A percentile compares a stretch with the other conserved stretches of the same genome.
Conservation (phyloP, 305 asterid genomes). For the Fraxinus xanthoxyloides region DNA sequence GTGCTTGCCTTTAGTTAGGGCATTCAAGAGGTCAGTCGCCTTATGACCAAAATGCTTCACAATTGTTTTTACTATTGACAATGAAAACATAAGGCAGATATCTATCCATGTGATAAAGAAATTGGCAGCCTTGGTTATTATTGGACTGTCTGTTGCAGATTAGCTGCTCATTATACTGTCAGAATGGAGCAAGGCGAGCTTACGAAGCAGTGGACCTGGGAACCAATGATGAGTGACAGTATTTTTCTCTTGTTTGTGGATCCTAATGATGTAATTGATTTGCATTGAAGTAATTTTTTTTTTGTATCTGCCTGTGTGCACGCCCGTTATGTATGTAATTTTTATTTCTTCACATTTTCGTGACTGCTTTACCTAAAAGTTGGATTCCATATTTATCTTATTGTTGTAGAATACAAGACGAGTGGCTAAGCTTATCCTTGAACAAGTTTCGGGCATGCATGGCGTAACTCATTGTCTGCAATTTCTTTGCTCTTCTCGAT, state of each 20-base stretch:
- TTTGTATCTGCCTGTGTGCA: not conserved
- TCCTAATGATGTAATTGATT: conserved; percentile 74
- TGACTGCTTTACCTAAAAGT: conserved; percentile 17
- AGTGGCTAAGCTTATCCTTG: conserved; percentile 77
- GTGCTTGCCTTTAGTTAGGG: conserved; percentile 77
- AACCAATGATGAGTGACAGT: conserved; percentile 83
- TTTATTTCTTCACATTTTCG: conserved; percentile 4
- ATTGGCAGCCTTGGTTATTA: conserved; percentile 21
- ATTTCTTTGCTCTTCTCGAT: conserved; percentile 75
- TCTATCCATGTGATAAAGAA: conserved; percentile 1
- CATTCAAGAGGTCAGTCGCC: conserved; percentile 77
- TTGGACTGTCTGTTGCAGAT: conserved; percentile 52
- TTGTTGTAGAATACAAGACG: conserved; percentile 80
- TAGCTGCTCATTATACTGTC: conserved; percentile 60
- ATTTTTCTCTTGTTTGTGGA: conserved; percentile 91
- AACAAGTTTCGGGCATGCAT: conserved; percentile 72
- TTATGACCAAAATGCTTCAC: conserved; percentile 12
- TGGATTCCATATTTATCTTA: conserved; percentile 24
- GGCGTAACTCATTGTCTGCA: conserved; percentile 82
- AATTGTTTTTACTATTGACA: conserved; percentile 20
- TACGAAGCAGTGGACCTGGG: conserved; percentile 94
- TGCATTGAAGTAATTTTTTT: conserved; percentile 27
- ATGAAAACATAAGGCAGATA: not conserved
- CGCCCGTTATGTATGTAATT: not conserved
- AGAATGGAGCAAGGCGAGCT: conserved; percentile 76